Evolutionary conservation across 2,329 filamentous ascomycete species (phyloP), one percentile per base, ranked within the genome.

Genomic region (Xylariaceae sp.): DNA sequence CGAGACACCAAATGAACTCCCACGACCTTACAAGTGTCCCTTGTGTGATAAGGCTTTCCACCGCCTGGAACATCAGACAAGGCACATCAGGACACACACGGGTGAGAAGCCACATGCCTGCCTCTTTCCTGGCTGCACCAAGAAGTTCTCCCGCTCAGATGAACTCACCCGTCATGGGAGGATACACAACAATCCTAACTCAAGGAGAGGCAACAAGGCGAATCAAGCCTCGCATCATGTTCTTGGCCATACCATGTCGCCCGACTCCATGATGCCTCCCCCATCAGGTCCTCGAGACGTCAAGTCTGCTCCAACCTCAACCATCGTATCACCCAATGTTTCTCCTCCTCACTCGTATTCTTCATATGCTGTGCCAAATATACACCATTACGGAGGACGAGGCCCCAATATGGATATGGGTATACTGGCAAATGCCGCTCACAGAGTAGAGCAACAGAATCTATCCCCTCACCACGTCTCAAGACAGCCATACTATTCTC

Each of bases 151-250:
- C 54, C 85, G 92, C 54, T 96, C 92, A 11, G 92, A 98, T 65
- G 92, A 98, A 72, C 77, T 98, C 58, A 98, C 93, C 52, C 85
- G 92, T 50, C 92, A 98, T 72, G 96, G 92, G 65, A 82, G 92
- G 67, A 98, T 98, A 73, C 92, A 98, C 80, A 96, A 88, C 81
- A 98, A 97, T 72, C 92, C 93, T 48, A 97, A 97, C 76, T 96
- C 91, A 47, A 80, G 93, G 64, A 78, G 92, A 63, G 91, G 89
- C 55, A 94, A 95, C 76, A 95, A 95, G 75, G 82, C 82, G 49
- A 57, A 68, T 22, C 74, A 77, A 56, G 57, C 60, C 23, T 68
- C 74, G 45, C 69, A 72, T 45, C 67, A 73, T 49, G 60, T 62
- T 29, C 62, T 72, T 54, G 68, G 70, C 44, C 70, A 71, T 43